Evolutionary conservation across 2,329 filamentous ascomycete genomes (phyloP).

Genomic region (Monilinia vaccinii-corymbosi): DNA sequence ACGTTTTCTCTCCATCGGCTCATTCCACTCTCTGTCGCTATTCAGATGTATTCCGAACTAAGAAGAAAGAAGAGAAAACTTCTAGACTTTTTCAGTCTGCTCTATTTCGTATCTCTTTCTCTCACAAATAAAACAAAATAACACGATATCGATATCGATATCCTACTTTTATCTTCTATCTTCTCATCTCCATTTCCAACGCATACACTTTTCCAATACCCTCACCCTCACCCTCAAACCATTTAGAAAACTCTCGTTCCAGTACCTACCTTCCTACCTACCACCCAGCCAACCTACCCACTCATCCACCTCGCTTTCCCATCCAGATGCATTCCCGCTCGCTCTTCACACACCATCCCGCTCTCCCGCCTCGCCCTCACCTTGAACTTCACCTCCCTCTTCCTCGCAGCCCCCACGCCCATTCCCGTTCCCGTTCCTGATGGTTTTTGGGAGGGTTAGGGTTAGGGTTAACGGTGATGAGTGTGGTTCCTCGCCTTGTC

Average conservation of each 20-base stretch:
- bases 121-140: not conserved
- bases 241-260: not conserved
- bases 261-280: no score
- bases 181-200: no score
- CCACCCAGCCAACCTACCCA: no score
- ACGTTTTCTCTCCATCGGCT: not conserved
- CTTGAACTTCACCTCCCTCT: not conserved
- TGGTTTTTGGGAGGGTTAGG: no score
- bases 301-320: not conserved
- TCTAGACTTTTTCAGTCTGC: no score
- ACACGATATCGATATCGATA: no score
- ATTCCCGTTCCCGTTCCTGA: not conserved
- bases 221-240: no score
- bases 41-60: not conserved
- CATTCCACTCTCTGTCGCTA: not conserved
- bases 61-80: not conserved
- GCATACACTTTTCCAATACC: no score
- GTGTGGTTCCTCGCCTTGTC: not conserved
- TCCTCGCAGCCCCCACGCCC: not conserved
- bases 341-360: not conserved
- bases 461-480: no score
- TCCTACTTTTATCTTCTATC: not conserved
- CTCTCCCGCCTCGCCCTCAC: not conserved
- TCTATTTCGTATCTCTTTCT: not conserved
- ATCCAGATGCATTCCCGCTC: constrained; percentile 4